Percentiles rank a stretch among this genome's conserved stretches.
Conservation (phyloP, 1,139 yeast genomes). For the Hyphopichia pseudoburtonii region DNA sequence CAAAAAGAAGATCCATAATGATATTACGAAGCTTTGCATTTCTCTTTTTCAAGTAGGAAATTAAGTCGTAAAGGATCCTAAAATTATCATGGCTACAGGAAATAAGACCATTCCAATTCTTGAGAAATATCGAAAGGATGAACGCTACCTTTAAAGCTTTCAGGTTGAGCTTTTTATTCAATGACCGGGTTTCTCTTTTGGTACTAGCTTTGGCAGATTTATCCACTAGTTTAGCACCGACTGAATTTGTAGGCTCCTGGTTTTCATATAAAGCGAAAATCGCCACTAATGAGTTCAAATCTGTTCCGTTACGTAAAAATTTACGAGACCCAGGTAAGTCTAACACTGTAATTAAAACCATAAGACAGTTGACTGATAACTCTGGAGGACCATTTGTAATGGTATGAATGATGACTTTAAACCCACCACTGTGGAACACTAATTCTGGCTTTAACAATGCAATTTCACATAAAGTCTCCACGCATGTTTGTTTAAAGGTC, state of each 20-base stretch:
- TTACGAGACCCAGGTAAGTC: conserved; percentile 60
- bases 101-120: conserved; percentile 77
- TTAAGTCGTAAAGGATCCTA: conserved; percentile 55
- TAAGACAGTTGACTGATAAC: conserved; percentile 53
- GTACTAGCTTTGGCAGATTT: conserved; percentile 3
- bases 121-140: conserved; percentile 59
- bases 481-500: conserved; percentile 50
- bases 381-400: conserved; percentile 65
- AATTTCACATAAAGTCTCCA: conserved; percentile 74
- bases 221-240: not conserved
- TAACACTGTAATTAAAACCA: conserved; percentile 58
- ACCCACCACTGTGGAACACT: conserved; percentile 64
- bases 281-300: conserved; percentile 62
- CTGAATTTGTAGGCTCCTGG: not conserved
- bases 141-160: conserved; percentile 63
- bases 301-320: conserved; percentile 59
- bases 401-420: conserved; percentile 56
- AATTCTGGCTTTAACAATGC: conserved; percentile 61
- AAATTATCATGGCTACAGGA: conserved; percentile 62
- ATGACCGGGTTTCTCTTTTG: conserved; percentile 3
- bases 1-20: conserved; percentile 69
- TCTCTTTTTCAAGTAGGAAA: conserved; percentile 63
- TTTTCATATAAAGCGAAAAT: conserved; percentile 42
- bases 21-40: conserved; percentile 57
- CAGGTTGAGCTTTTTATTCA: not conserved